Base-by-base conservation (phyloP, 176 grass and related monocot species). In the Paspalum vaginatum region DNA sequence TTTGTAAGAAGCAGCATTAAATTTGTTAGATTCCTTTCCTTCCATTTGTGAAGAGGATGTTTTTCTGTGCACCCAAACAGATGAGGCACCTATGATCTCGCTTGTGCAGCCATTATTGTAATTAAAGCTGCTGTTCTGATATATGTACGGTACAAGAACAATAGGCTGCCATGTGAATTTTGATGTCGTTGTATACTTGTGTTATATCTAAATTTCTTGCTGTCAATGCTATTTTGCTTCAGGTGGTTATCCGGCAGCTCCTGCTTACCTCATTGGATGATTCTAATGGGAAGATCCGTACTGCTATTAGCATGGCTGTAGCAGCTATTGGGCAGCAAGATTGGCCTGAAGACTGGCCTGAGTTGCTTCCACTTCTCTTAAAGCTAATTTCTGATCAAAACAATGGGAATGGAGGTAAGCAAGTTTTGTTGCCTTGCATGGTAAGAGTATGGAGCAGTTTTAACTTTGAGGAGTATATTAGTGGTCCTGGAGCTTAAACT, bases 291-390 rank as follows among this genome's bases (percentile, higher is more conserved):
- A 98, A 98, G 75, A 98, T 98, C 38, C 95, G 84, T 51, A 98
- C 92, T 41, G 95, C 92, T 75, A 88, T 94, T 63, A 87, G 95
- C 74, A 95, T 98, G 95, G 92, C 90, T 75, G 77, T 95, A 74
- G 92, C 90, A 83, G 85, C 92, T 46, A 95, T 98, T 91, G 90
- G 88, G 41, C 95, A 95, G 66, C 89, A 91, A 68, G 95, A 98
- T 71, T 98, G 95, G 95, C 95, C 89, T 74, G 92, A 98, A 87
- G 90, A 91, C 57, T 98, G 95, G 92, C 92, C 88, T 48, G 95
- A 98, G 70, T 87, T 98, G 65, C 88, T 98, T 68, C 92, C 92
- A 13, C 85, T 93, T 85, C 88, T 98, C 74, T 84, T 98, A 68
- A 94, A 87, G 78, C 78, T 98, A 79, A 98, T 98, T 75, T 84